These are phyloP conservation scores for Melaleuca alternifolia DNA, from an alignment of 345 rosid species.

Conservation along the genomic window DNA sequence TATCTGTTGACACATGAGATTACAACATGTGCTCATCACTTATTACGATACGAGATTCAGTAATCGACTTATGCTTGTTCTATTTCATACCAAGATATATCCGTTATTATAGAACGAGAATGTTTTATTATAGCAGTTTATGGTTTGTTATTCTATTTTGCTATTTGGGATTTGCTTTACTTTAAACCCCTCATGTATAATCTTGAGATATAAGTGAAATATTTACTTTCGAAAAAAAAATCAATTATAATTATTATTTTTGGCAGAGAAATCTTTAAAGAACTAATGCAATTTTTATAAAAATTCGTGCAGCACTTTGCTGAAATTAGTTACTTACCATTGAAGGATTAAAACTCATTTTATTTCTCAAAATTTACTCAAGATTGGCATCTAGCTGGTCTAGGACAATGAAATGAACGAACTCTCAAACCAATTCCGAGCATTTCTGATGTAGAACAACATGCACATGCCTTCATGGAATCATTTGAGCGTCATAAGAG, in stretches of 20 bases:
- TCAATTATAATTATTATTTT: not conserved
- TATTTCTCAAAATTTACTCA: not conserved
- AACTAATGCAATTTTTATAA: not conserved
- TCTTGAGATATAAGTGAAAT: not conserved
- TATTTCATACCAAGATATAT: not conserved
- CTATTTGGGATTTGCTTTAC: not conserved
- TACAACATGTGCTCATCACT: not conserved
- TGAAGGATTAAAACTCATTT: not conserved
- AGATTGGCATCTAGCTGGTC: not conserved
- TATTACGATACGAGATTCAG: not conserved
- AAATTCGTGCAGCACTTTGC: not conserved
- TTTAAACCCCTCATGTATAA: not conserved
- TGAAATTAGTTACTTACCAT: not conserved
- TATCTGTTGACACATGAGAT: not conserved
- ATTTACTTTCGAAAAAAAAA: not conserved
- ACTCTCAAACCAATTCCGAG: not conserved
- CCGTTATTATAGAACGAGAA: not conserved
- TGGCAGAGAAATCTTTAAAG: not conserved
- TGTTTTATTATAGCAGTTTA: not conserved
- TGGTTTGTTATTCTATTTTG: not conserved
- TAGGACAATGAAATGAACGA: not conserved
- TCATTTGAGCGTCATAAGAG: no score
- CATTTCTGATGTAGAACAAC: no score
- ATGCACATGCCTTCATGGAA: no score
- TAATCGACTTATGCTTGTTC: not conserved